Evolutionary conservation across 1,284 basidiomycete species (phyloP), one percentile per base, ranked within the genome.

Genomic region (Tilletia caries): DNA sequence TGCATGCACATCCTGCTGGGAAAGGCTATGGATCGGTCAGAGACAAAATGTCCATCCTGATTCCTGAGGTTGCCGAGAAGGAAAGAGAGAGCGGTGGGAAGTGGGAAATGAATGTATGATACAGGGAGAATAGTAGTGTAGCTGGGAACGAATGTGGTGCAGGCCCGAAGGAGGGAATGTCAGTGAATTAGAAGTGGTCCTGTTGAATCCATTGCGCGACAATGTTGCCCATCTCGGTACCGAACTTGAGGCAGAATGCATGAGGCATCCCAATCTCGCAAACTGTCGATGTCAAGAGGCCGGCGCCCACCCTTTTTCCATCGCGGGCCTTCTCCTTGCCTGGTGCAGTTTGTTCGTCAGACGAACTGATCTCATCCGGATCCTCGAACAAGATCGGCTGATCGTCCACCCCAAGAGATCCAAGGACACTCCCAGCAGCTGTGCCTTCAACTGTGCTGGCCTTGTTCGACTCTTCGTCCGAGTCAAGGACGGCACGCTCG

Each of bases 201-300:
- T 48, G 15, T 13, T 15, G n/a, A 27, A 66, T 50, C 65, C 65
- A 66, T 29, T 32, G n/a, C 12, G 46, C 65, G 12, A 46, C 20
- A 20, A 66, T 66, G 46, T 20, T 25, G 2, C 23, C 65, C 65
- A 66, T 66, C 25, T 66, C 23, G 13, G 32, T 44, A 12, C 25
- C 23, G n/a, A 41, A 52, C 2, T 52, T 33, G 34, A 79, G 33
- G n/a, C 73, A 76, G 58, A 79, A 79, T 1, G 77, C 76, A 67
- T 79, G 77, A 1, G 76, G 74, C 67, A 76, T 75, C 5, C 76
- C 77, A 2, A 75, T 37, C 43, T 66, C 68, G 64, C 77, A 78
- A 20, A 78, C 71, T 5, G 73, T 75, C 20, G 72, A 69, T 0
- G 72, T 77, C 25, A 72, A 69, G 3, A 44, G 29, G 12, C 58